Conservation (phyloP, 257 asterid species). For the Haberlea rhodopensis region DNA sequence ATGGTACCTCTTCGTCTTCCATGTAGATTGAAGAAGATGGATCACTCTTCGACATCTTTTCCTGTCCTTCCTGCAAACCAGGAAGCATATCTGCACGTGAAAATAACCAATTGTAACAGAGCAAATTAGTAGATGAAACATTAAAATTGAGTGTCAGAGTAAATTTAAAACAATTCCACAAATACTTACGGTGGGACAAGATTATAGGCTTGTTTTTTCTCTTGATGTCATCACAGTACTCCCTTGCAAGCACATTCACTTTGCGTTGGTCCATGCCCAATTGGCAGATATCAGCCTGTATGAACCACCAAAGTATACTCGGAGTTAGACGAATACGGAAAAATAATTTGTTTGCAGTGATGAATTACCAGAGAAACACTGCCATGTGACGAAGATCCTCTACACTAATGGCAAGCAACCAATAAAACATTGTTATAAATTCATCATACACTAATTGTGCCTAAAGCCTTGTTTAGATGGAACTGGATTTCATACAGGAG, state of each 20-base stretch:
- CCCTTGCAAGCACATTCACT: slow-evolving; percentile 87
- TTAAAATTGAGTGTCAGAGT: slow-evolving; percentile 4
- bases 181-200: slow-evolving; percentile 66
- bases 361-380: slow-evolving; percentile 8
- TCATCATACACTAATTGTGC: background rate
- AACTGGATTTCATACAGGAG: background rate
- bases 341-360: background rate
- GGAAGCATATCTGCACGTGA: slow-evolving; percentile 71
- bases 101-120: slow-evolving; percentile 8
- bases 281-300: slow-evolving; percentile 89
- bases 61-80: slow-evolving; percentile 84
- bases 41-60: slow-evolving; percentile 84
- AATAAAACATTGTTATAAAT: background rate
- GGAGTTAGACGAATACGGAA: background rate
- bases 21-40: slow-evolving; percentile 74
- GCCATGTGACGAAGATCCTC: background rate
- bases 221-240: slow-evolving; percentile 79
- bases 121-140: background rate
- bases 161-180: slow-evolving; percentile 6
- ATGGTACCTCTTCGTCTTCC: slow-evolving; percentile 90
- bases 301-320: slow-evolving; percentile 6
- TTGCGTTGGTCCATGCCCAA: slow-evolving; percentile 88
- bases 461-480: no score
- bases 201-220: slow-evolving; percentile 83
- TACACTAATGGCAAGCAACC: background rate